Percentiles rank a stretch among this genome's conserved stretches.
Conservation (phyloP, 1,284 basidiomycete species). For the Malassezia dermatis region DNA sequence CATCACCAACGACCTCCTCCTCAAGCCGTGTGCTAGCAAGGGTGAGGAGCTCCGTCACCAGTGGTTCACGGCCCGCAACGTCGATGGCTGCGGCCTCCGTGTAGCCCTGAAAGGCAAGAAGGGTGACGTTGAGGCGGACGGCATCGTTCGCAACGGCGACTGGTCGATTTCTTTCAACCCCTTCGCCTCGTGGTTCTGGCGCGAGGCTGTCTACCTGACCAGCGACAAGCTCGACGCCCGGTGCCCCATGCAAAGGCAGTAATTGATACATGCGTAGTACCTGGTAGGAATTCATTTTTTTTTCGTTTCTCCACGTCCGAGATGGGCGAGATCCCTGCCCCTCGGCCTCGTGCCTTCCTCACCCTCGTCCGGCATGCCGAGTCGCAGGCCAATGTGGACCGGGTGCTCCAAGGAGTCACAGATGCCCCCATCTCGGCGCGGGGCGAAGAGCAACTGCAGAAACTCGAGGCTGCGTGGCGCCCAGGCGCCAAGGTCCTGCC, state of each 20-base stretch:
- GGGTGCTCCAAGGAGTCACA: constrained; percentile 36
- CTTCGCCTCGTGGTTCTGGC: not conserved
- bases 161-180: not conserved
- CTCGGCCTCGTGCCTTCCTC: constrained; percentile 10
- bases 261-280: not conserved
- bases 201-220: not conserved
- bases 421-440: constrained; percentile 32
- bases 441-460: constrained; percentile 31
- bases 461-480: constrained; percentile 19
- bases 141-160: not conserved
- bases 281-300: not conserved
- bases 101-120: not conserved
- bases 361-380: constrained; percentile 39
- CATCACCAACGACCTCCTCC: not conserved
- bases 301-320: not conserved
- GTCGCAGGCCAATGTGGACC: constrained; percentile 38
- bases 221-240: not conserved
- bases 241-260: not conserved
- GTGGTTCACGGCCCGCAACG: not conserved
- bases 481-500: not conserved
- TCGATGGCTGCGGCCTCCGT: not conserved
- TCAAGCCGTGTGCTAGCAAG: not conserved
- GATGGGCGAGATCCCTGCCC: not conserved
- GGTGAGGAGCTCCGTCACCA: not conserved
- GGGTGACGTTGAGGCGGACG: not conserved